Conservation (phyloP, 2,329 filamentous ascomycete genomes). For the Sclerotiophoma versabilis region DNA sequence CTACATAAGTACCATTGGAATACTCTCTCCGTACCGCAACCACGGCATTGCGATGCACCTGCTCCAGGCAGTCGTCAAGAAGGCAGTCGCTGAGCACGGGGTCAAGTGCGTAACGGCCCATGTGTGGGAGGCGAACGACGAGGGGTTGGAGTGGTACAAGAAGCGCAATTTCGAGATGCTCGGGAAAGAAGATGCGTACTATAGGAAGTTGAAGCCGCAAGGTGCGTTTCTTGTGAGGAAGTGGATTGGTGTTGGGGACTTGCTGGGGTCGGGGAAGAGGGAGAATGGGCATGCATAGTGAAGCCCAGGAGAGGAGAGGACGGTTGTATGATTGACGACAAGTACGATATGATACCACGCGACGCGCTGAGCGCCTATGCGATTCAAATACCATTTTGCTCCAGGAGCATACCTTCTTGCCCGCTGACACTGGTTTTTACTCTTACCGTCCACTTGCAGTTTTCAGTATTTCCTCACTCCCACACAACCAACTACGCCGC, state of each 20-base stretch:
- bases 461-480: no score
- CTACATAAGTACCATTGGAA: constrained; percentile 68
- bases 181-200: constrained; percentile 63
- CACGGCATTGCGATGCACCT: constrained; percentile 65
- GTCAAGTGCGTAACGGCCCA: constrained; percentile 65
- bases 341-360: constrained; percentile 9
- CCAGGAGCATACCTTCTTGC: no score
- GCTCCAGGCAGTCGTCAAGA: constrained; percentile 55
- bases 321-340: background rate
- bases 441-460: no score
- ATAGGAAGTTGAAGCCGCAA: constrained; percentile 63
- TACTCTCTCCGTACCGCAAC: constrained; percentile 66
- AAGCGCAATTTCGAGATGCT: constrained; percentile 64
- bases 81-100: constrained; percentile 58
- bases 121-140: constrained; percentile 69
- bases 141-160: constrained; percentile 67
- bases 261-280: constrained; percentile 22
- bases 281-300: background rate
- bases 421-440: no score
- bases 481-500: no score
- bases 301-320: background rate
- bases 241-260: constrained; percentile 49
- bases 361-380: background rate
- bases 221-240: constrained; percentile 62
- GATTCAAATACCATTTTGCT: background rate